These are phyloP conservation scores for Candida orba DNA, from an alignment of 805 yeast genomes.

Conservation along the genomic window DNA sequence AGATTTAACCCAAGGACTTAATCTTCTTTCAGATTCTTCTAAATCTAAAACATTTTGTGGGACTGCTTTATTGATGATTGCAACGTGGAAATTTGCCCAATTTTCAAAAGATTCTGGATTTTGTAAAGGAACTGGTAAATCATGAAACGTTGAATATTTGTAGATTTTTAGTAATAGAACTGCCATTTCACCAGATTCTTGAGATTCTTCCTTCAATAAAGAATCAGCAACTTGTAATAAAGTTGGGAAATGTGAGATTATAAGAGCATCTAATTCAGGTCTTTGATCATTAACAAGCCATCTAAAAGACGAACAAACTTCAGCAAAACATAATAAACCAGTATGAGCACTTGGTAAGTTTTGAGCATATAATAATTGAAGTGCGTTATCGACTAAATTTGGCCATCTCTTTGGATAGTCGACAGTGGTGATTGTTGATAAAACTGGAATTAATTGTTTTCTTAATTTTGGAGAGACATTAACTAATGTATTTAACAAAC, in stretches of 20 bases:
- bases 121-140: slow-evolving; percentile 63
- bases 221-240: slow-evolving; percentile 60
- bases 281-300: slow-evolving; percentile 59
- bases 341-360: slow-evolving; percentile 44
- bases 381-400: slow-evolving; percentile 39
- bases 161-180: slow-evolving; percentile 67
- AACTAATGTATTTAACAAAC: slow-evolving; percentile 59
- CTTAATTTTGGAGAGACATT: slow-evolving; percentile 34
- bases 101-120: slow-evolving; percentile 40
- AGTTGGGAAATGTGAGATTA: slow-evolving; percentile 54
- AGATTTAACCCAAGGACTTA: slow-evolving; percentile 61
- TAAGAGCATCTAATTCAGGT: slow-evolving; percentile 45
- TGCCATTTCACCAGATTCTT: slow-evolving; percentile 61
- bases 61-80: slow-evolving; percentile 50
- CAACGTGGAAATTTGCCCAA: slow-evolving; percentile 77
- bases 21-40: slow-evolving; percentile 45
- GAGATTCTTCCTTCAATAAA: slow-evolving; percentile 33
- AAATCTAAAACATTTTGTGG: slow-evolving; percentile 46
- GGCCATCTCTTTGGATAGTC: slow-evolving; percentile 54
- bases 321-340: slow-evolving; percentile 64
- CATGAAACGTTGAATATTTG: slow-evolving; percentile 69
- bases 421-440: slow-evolving; percentile 41
- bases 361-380: slow-evolving; percentile 36
- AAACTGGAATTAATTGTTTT: slow-evolving; percentile 43
- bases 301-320: slow-evolving; percentile 61